Percentiles rank a stretch among this genome's conserved stretches.
Conservation (phyloP, 2,329 filamentous ascomycete species). For the Cladophialophora immunda region DNA sequence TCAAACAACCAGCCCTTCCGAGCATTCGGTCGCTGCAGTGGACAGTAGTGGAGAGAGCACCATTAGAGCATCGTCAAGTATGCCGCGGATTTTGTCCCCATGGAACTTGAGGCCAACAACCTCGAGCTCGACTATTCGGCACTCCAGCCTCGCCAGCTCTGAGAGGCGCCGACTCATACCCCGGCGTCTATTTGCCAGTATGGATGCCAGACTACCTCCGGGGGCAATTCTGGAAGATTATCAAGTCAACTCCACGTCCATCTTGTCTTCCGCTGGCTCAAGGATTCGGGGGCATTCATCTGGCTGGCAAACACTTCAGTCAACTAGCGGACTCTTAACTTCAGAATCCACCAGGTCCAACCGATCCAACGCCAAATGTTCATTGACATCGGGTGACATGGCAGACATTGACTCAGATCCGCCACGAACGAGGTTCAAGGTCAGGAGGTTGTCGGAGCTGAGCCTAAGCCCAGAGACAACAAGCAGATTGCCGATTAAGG, state of each 20-base stretch:
- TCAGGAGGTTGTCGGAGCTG: slow-evolving; percentile 28
- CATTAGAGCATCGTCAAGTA: slow-evolving; percentile 15
- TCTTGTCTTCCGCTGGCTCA: slow-evolving; percentile 16
- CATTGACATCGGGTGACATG: slow-evolving; percentile 38
- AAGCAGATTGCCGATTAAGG: background rate
- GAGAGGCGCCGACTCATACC: slow-evolving; percentile 36
- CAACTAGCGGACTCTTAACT: slow-evolving; percentile 26
- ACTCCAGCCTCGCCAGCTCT: slow-evolving; percentile 36
- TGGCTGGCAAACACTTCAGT: slow-evolving; percentile 40
- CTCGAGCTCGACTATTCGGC: slow-evolving; percentile 29
- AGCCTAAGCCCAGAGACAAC: slow-evolving; percentile 21
- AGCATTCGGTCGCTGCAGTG: background rate
- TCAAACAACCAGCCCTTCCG: background rate
- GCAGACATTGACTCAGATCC: slow-evolving; percentile 38
- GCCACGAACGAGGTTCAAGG: slow-evolving; percentile 31
- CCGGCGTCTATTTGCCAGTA: slow-evolving; percentile 39
- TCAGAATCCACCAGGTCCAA: slow-evolving; percentile 15
- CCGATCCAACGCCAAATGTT: slow-evolving; percentile 9
- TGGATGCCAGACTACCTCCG: slow-evolving; percentile 33
- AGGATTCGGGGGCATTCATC: slow-evolving; percentile 24
- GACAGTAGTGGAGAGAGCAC: slow-evolving; percentile 24
- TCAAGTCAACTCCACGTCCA: background rate
- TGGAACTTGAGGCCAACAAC: slow-evolving; percentile 30
- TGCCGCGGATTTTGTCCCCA: slow-evolving; percentile 10
- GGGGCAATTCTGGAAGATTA: slow-evolving; percentile 4